phyloP scores from a whole-genome alignment of 75 land plant species.

The Cryptomeria japonica region DNA sequence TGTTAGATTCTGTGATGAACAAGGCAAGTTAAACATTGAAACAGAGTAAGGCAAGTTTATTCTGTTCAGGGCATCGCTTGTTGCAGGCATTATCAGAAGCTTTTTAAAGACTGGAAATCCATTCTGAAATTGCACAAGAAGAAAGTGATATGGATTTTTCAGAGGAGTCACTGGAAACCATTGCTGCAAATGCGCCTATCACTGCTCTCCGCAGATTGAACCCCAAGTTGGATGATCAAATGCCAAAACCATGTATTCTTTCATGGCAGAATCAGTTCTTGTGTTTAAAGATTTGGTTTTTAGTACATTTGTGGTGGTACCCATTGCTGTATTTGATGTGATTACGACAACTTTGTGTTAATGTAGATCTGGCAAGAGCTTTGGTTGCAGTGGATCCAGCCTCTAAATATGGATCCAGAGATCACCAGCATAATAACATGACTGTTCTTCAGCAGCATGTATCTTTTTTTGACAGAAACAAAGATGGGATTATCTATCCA shows the following conservation, averaged over 20 bases:
- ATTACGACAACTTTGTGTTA: background rate
- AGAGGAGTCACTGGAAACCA: background rate
- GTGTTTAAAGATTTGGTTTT: background rate
- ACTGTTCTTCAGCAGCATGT: slow-evolving; percentile 61
- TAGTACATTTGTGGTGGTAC: background rate
- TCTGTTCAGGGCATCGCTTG: background rate
- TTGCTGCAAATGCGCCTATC: background rate
- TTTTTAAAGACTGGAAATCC: background rate
- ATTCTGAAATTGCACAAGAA: background rate
- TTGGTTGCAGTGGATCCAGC: slow-evolving; percentile 43
- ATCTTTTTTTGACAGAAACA: slow-evolving; percentile 58
- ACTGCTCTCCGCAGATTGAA: background rate
- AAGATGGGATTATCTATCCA: slow-evolving; percentile 65
- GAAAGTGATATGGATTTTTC: background rate
- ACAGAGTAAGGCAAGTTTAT: too few species aligned
- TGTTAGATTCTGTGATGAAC: too few species aligned
- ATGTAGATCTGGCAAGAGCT: slow-evolving; percentile 40
- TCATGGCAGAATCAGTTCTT: background rate
- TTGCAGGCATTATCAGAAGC: background rate
- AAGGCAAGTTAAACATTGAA: background rate
- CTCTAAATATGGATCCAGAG: slow-evolving; percentile 36
- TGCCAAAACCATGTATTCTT: slow-evolving; percentile 2
- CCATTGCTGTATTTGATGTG: background rate
- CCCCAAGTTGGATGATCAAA: background rate
- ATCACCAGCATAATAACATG: slow-evolving; percentile 24